Conservation (phyloP, 1,284 basidiomycete genomes). For the Peniophora sp. region DNA sequence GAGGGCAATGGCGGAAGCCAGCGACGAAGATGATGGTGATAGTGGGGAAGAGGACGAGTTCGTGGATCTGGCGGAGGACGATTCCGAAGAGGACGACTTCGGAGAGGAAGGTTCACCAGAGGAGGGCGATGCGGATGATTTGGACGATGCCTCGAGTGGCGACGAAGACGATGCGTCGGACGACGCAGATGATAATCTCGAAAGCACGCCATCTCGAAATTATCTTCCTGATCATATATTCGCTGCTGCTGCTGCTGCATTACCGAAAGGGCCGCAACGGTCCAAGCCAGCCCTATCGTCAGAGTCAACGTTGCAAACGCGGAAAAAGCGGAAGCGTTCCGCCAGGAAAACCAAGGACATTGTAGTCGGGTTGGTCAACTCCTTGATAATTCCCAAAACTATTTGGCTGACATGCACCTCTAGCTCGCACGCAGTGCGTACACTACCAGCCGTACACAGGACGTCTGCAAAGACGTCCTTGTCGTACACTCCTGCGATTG, state of each 20-base stretch:
- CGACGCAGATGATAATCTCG: background rate
- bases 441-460: conserved; percentile 13
- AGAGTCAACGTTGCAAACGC: conserved; percentile 5
- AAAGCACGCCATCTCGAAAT: conserved; percentile 10
- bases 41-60: conserved; percentile 7
- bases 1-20: conserved; percentile 24
- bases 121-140: conserved; percentile 1
- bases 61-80: conserved; percentile 3
- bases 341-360: conserved; percentile 19
- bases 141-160: conserved; percentile 5
- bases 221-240: conserved; percentile 31
- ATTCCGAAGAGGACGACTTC: conserved; percentile 2
- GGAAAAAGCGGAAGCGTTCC: conserved; percentile 18
- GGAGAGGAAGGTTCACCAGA: conserved; percentile 24
- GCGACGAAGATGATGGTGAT: conserved; percentile 14
- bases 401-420: conserved; percentile 1
- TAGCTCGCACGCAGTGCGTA: conserved; percentile 24
- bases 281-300: conserved; percentile 6
- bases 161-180: conserved; percentile 9
- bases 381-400: background rate
- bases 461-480: conserved; percentile 1
- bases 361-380: conserved; percentile 18
- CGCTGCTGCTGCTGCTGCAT: conserved; percentile 20
- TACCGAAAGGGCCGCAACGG: conserved; percentile 9
- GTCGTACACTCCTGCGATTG: conserved; percentile 9